Evolutionary conservation across 495 filamentous ascomycete species (phyloP), one percentile per base, ranked within the genome.

Genomic region (Elasticomyces elasticus): DNA sequence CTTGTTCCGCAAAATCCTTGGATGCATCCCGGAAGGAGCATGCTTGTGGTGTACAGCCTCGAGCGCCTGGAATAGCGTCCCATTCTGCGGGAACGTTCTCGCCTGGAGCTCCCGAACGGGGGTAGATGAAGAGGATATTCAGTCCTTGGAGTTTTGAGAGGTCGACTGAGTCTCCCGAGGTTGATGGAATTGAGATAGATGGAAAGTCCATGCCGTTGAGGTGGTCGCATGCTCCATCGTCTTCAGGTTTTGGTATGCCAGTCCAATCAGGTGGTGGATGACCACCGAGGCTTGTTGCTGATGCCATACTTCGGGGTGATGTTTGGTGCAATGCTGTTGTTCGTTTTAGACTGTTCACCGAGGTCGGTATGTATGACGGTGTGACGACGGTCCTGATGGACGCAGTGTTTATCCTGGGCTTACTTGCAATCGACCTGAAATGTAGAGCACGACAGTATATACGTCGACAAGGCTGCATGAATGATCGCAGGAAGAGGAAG

Each of bases 11-110:
- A 24, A 64, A 47, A 10, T 53, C 41, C 6, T 22, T 24, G 15
- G 61, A 40, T 20, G 54, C 52, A 41, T 67, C 65, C n/a, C 65
- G 58, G 47, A 66, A 67, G 0, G 51, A 59, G 41, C 65, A 67
- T 17, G 65, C 65, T 52, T 67, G 65, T 6, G 65, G 65, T 17
- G 65, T 66, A 52, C 63, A 67, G 33, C 65, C 65, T 25, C 65
- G 50, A 13, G 63, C 63, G 2, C 65, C 61, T n/a, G 65, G 61
- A 30, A 64, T 64, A 4, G 55, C 49, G 49, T 66, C 62, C 65
- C 61, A 64, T 17, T 46, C 43, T 3, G 50, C 53, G 6, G 61
- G 61, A 30, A 56, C 53, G 6, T 24, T 54, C 47, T 67, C 61
- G 30, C 46, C 44, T 7, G 58, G 63, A 3, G 52, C 58, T 26